Base-by-base conservation (phyloP, 2,329 filamentous ascomycete genomes). In the Botrytis pseudocinerea region DNA sequence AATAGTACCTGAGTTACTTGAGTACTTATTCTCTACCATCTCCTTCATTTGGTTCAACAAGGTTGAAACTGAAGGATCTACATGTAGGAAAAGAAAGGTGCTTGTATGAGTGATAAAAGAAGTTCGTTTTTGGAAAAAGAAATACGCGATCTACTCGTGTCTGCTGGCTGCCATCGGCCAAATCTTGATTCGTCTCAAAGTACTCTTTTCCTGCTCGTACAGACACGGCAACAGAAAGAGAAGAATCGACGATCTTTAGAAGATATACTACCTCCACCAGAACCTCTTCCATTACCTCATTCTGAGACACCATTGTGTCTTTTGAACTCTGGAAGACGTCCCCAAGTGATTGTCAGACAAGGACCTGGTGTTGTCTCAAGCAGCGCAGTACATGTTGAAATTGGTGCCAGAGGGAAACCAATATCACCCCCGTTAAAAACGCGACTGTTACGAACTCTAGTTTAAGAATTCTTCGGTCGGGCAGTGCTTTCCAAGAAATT, bases 71-170 rank as follows among this genome's bases (percentile, higher is more conserved):
- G 10, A 42, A 57, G 35, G 48, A 69, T 28, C 40, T 22, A 25
- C 32, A 18, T 9, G 1, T n/a, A 16, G 51, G 7, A 69, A 38
- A 44, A 42, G 35, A 40, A 40, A 66, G 48, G 54, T 57, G 38
- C 35, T 46, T 42, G 10, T 28, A 38, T 46, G 22, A 48, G 40
- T 35, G 42, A 48, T n/a, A 22, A 40, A 48, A 20, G 16, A 70
- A 62, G 14, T 32, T 42, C 44, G 54, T 48, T 69, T 70, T 72
- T 51, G 73, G 64, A 73, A 70, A 46, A 68, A 61, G 65, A 73
- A 61, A 51, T 63, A 48, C 48, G 54, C 44, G 28, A 44, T 63
- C 25, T 70, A 25, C 64, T 74, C 44, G 54, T 60, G 44, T 51
- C 65, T 20, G 70, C 71, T 69, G 73, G 66, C 25, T 20, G 44